Base-by-base conservation (phyloP, 2,329 filamentous ascomycete genomes). In the Raffaelea deltoideospora region DNA sequence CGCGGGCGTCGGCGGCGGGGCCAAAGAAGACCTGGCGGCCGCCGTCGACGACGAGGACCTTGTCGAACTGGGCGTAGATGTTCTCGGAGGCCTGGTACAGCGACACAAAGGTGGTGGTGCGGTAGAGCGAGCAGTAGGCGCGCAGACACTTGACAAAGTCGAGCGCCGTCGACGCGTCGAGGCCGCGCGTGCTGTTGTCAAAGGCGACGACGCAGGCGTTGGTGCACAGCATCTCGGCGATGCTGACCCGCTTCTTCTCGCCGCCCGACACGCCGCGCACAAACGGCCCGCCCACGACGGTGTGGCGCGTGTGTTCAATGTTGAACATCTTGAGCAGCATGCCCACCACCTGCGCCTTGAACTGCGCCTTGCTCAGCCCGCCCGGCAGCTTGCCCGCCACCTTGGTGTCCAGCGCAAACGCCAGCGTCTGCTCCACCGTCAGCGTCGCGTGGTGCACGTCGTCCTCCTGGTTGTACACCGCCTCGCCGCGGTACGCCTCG, bases 241-340 rank as follows among this genome's bases (percentile, higher is more conserved):
- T 88, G 18, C 76, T 81, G 7, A 87, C 82, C 43, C 81, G 76
- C 59, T 85, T 85, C 38, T 79, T 65, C 57, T 88, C 83, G 38
- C 79, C 82, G 43, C 81, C 85, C 32, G 76, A 84, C 1, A 92
- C 68, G 53, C 85, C 86, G 35, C 82, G 76, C 17, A 90, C 69
- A 43, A 88, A 85, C 1, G 74, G 71, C 43, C 90, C 80, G 8
- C 87, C 87, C 20, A 94, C 84, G 22, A 88, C 74, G 0, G 87
- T 95, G 52, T 86, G 72, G 35, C 74, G 70, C 0, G 85, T 92
- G 55, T 94, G 85, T 54, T 87, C 80, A 37, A 94, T 93, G 52
- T 88, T 90, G 65, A 94, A 92, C 81, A 92, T 90, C 50, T 83
- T 84, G 35, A 94, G 64, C 41, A 94, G 65, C 49, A 79, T 72